phyloP scores from a whole-genome alignment of 1,139 yeast genomes.

The Arxiozyma telluris region DNA sequence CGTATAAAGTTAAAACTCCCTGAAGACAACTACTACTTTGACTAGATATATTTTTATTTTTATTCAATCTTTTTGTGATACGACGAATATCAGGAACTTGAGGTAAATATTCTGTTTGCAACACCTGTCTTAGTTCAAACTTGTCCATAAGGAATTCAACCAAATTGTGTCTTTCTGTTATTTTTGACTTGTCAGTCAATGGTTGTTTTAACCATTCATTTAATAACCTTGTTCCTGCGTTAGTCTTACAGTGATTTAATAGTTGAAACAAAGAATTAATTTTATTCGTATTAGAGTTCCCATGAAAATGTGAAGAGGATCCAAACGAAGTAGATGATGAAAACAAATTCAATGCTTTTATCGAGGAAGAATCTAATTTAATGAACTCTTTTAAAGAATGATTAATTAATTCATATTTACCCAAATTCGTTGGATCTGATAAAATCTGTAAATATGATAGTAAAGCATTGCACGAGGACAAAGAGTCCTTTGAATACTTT shows the following conservation, averaged over 20 bases:
- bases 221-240: conserved; percentile 75
- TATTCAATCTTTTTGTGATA: conserved; percentile 55
- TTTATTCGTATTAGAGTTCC: conserved; percentile 35
- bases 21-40: conserved; percentile 38
- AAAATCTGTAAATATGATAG: conserved; percentile 50
- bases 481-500: conserved; percentile 33
- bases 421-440: conserved; percentile 45
- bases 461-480: conserved; percentile 32
- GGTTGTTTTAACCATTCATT: conserved; percentile 97
- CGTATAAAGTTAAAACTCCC: conserved; percentile 86
- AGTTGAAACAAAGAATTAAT: conserved; percentile 69
- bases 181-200: conserved; percentile 51
- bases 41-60: conserved; percentile 34
- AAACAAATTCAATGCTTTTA: conserved; percentile 77
- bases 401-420: conserved; percentile 45
- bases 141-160: conserved; percentile 69
- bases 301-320: conserved; percentile 11
- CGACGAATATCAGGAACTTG: conserved; percentile 78
- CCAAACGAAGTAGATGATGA: conserved; percentile 7
- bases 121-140: conserved; percentile 50
- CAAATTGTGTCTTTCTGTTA: conserved; percentile 58
- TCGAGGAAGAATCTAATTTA: conserved; percentile 86
- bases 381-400: conserved; percentile 70
- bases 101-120: conserved; percentile 60
- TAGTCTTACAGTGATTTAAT: conserved; percentile 76